Evolutionary conservation across 2,329 filamentous ascomycete genomes (phyloP).

Genomic region (Fusarium paranaense): DNA sequence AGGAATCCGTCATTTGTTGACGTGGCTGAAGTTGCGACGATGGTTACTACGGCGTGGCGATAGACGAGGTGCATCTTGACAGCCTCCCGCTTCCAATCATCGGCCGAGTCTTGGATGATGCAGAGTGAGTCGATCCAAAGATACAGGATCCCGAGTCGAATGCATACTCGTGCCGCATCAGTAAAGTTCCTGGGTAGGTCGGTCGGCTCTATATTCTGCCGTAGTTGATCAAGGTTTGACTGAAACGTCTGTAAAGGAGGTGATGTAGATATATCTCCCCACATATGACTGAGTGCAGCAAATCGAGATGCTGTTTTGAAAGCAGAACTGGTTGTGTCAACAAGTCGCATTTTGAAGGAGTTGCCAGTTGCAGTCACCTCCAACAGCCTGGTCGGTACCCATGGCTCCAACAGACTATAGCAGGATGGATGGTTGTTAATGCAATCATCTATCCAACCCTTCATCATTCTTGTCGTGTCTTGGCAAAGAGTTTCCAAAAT

Average conservation of each 20-base stretch:
- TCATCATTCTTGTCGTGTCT: not conserved
- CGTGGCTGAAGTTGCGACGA: not conserved
- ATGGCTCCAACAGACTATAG: not conserved
- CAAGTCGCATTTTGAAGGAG: not conserved
- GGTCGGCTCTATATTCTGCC: not conserved
- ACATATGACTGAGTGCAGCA: not conserved
- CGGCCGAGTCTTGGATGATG: not conserved
- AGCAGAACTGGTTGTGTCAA: not conserved
- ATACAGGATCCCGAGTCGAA: not conserved
- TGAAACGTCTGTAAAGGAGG: not conserved
- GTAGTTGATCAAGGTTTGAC: not conserved
- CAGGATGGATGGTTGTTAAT: not conserved
- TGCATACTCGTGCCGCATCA: not conserved
- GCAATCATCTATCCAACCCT: not conserved
- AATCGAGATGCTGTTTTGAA: not conserved
- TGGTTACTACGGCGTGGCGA: not conserved
- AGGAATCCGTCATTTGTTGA: not conserved
- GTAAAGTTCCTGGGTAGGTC: not conserved
- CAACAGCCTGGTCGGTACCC: not conserved
- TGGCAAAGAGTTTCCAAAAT: not conserved
- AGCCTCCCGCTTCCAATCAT: constrained; percentile 3
- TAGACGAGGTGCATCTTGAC: not conserved
- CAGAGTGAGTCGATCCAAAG: not conserved
- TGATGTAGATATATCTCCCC: not conserved
- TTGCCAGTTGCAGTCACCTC: not conserved